phyloP scores from a whole-genome alignment of 257 asterid genomes.

The Solanum dulcamara region DNA sequence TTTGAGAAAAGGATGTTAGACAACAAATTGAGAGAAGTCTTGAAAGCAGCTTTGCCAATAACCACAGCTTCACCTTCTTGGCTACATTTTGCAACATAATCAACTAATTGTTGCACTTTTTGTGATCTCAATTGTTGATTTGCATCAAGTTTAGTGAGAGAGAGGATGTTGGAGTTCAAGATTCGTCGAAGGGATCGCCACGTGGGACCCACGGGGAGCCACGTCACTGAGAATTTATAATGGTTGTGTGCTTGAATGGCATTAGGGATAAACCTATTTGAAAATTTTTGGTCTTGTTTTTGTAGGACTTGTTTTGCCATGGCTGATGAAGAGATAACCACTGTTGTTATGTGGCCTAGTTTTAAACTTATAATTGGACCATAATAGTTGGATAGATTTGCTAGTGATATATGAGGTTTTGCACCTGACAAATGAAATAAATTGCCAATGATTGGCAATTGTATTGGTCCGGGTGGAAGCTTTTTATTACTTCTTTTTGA shows the following conservation, averaged over 20 bases:
- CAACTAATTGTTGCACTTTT: background rate
- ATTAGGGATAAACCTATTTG: background rate
- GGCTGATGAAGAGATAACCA: background rate
- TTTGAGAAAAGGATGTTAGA: background rate
- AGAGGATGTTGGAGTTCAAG: background rate
- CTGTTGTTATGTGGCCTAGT: background rate
- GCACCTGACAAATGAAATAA: background rate
- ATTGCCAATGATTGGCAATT: background rate
- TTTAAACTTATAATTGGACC: background rate
- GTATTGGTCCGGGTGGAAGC: slow-evolving; percentile 6
- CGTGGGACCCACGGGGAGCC: background rate
- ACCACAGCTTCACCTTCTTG: background rate
- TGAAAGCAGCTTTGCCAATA: background rate
- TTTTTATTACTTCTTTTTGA: background rate
- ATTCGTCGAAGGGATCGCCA: background rate
- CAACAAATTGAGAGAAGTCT: background rate
- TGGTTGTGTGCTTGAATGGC: background rate
- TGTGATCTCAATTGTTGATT: background rate
- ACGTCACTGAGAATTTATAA: background rate
- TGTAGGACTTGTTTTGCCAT: background rate
- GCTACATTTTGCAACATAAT: background rate
- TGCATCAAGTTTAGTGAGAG: background rate
- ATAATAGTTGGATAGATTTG: background rate
- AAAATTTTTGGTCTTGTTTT: background rate
- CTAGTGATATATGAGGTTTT: slow-evolving; percentile 1